These are phyloP conservation scores for Rhynchosporium agropyri DNA, from an alignment of 2,329 filamentous ascomycete genomes.

Conservation along the genomic window DNA sequence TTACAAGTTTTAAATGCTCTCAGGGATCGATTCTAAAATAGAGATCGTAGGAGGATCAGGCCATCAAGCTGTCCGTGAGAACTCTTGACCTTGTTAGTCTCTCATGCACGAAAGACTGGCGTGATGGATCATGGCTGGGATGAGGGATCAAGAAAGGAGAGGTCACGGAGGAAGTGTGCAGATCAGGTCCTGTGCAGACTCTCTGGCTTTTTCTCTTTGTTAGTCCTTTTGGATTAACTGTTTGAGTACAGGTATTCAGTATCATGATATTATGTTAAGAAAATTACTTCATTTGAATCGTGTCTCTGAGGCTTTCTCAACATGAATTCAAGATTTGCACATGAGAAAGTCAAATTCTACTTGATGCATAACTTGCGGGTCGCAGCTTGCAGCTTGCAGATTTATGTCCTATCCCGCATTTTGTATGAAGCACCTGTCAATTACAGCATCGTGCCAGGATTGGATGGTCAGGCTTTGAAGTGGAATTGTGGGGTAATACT, in stretches of 20 bases:
- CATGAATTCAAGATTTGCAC: not conserved
- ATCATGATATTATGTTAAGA: too few species aligned
- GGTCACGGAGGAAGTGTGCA: not conserved
- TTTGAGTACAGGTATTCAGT: too few species aligned
- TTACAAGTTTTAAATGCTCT: too few species aligned
- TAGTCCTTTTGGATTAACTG: too few species aligned
- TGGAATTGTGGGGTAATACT: too few species aligned
- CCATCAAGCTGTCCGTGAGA: constrained; percentile 17
- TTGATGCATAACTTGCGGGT: not conserved
- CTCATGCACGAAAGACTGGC: constrained; percentile 25
- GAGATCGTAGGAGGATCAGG: constrained; percentile 15
- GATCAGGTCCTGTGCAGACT: constrained; percentile 11
- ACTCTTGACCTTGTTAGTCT: not conserved
- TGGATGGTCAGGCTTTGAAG: not conserved
- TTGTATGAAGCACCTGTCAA: constrained; percentile 16
- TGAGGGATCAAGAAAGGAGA: constrained; percentile 4
- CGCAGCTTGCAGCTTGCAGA: constrained; percentile 12
- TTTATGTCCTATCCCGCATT: constrained; percentile 10
- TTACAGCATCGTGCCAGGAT: constrained; percentile 12
- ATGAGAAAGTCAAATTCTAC: not conserved
- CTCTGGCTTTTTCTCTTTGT: too few species aligned
- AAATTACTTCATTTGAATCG: too few species aligned
- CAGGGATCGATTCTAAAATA: constrained; percentile 11
- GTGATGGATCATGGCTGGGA: constrained; percentile 6
- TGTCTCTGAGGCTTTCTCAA: too few species aligned